Evolutionary conservation across 768 basidiomycete species (phyloP).

Genomic region (Piloderma croceum): DNA sequence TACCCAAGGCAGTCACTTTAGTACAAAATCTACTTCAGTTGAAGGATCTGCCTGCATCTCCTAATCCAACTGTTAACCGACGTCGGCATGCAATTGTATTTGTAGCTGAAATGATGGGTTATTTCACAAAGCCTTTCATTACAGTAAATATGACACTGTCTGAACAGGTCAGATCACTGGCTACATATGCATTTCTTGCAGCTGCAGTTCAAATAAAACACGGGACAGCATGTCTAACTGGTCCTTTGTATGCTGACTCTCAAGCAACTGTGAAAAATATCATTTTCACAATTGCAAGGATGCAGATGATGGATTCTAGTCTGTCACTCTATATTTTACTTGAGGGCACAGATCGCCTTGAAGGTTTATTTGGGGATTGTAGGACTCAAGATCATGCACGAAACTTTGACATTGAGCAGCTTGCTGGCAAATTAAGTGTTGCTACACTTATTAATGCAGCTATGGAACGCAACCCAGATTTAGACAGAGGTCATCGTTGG

Average conservation of each 20-base stretch:
- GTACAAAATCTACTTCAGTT: constrained; percentile 10
- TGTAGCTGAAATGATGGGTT: constrained; percentile 7
- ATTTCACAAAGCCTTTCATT: constrained; percentile 17
- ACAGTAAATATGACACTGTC: constrained; percentile 12
- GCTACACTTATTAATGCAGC: constrained; percentile 14
- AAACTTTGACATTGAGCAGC: constrained; percentile 20
- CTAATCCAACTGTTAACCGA: too few relatives aligned
- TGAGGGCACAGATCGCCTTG: constrained; percentile 24
- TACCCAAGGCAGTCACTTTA: constrained; percentile 15
- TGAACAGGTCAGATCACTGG: constrained; percentile 15
- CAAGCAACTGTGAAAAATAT: constrained; percentile 24
- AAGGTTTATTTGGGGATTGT: constrained; percentile 18
- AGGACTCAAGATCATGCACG: constrained; percentile 18
- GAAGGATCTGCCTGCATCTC: not conserved
- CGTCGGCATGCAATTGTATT: constrained; percentile 10
- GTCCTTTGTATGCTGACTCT: constrained; percentile 21
- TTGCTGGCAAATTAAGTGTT: constrained; percentile 16
- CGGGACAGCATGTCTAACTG: constrained; percentile 10
- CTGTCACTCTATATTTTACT: constrained; percentile 14
- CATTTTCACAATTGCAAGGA: constrained; percentile 17
- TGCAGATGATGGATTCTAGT: constrained; percentile 14
- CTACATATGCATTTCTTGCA: constrained; percentile 13
- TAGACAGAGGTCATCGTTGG: constrained; percentile 18
- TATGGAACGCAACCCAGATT: constrained; percentile 16
- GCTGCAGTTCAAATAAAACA: constrained; percentile 15